phyloP scores from a whole-genome alignment of 306 rosid genomes.

The Pachyrhizus erosus region DNA sequence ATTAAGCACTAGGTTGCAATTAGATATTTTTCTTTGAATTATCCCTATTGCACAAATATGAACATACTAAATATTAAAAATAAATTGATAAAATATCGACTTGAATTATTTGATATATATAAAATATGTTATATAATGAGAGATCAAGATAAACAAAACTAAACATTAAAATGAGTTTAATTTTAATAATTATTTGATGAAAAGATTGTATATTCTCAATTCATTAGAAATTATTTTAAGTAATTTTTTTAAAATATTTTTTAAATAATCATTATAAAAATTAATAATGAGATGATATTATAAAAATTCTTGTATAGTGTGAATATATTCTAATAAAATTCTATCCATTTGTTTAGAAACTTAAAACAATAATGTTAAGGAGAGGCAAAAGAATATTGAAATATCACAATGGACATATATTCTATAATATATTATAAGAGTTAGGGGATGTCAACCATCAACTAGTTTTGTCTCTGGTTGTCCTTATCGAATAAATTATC shows the following conservation, averaged over 20 bases:
- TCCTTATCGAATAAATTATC: constrained; percentile 3
- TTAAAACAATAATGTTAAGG: not conserved
- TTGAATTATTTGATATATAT: too few relatives aligned
- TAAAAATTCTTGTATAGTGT: too few relatives aligned
- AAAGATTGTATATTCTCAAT: not conserved
- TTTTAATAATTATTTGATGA: not conserved
- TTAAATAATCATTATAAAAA: not conserved
- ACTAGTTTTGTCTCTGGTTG: not conserved
- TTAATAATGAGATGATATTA: not conserved
- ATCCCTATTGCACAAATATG: not conserved
- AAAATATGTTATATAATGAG: too few relatives aligned
- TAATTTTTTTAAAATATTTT: not conserved
- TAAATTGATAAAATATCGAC: not conserved
- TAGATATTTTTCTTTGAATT: not conserved
- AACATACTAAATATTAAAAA: not conserved
- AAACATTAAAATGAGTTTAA: not conserved
- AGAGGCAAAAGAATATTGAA: not conserved
- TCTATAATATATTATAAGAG: not conserved
- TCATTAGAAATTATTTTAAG: not conserved
- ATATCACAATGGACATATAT: not conserved
- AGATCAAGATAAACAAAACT: too few relatives aligned
- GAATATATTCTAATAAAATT: too few relatives aligned
- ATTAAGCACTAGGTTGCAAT: not conserved
- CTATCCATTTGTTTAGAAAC: not conserved
- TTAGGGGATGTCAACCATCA: not conserved